Base-by-base conservation (phyloP, 352 stramenopile species). In the Phytophthora crassamura region DNA sequence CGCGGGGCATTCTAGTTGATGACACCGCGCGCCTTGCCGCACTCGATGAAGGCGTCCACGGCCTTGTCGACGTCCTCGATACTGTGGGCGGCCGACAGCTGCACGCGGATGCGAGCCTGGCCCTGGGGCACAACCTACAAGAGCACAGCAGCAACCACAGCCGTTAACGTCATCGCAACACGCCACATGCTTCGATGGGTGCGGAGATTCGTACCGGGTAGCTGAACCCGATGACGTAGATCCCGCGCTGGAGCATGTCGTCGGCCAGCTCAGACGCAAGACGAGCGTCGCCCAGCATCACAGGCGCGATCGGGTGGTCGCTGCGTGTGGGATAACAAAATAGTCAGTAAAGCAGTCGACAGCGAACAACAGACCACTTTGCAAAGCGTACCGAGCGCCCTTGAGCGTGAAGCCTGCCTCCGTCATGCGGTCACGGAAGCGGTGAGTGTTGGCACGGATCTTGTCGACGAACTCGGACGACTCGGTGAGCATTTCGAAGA, bases 201-300 rank as follows among this genome's bases (percentile, higher is more conserved):
- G 34, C n/a, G 20, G 22, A 51, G 36, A 51, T 42, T 20, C 69
- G 22, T 75, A 98, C 93, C 49, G 94, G 94, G 64, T 94, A 98
- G 65, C 87, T 98, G 66, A 98, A 98, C 41, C 93, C 94, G 52
- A 98, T 97, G 46, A 98, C 94, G 78, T 98, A 98, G 50, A 98
- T 97, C 36, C 94, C 93, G 35, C 89, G 75, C 69, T 97, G 74
- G 35, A 98, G 89, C 90, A 98, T 97, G 47, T 95, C 83, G 54
- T 98, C 94, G 7, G 93, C 89, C 38, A 98, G 69, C 28, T 96
- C 77, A 39, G 84, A 85, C n/a, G 94, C 90, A 46, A 97, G 86
- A 34, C 88, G 82, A 22, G 93, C 93, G 65, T 98, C 92, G 30
- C 91, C 90, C 10, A 98, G 86, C 92, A 98, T 98, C 32, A 98